Conservation (phyloP, 192 early-diverging fungal species). For the Mortierella antarctica region DNA sequence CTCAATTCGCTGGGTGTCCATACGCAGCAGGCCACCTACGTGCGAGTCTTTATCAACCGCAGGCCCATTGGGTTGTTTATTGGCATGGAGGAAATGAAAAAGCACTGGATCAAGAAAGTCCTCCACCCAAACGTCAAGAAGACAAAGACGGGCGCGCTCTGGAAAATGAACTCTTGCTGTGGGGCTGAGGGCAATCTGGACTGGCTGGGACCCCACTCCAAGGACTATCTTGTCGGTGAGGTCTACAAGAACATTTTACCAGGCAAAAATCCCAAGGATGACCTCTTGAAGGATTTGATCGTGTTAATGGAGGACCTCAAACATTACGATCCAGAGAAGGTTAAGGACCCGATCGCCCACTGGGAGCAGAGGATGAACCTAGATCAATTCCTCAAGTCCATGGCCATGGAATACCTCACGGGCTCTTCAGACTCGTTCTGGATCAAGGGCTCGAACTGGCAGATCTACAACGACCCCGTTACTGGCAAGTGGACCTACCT, state of each 20-base stretch:
- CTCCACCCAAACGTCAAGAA: slow-evolving; percentile 39
- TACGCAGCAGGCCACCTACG: slow-evolving; percentile 44
- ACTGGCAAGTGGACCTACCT: slow-evolving; percentile 55
- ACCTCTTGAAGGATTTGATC: slow-evolving; percentile 41
- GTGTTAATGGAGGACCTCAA: slow-evolving; percentile 47
- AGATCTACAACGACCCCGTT: slow-evolving; percentile 51
- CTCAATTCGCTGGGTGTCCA: slow-evolving; percentile 51
- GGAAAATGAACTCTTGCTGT: slow-evolving; percentile 43
- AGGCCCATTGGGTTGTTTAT: slow-evolving; percentile 52
- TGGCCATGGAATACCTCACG: slow-evolving; percentile 54
- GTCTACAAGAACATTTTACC: slow-evolving; percentile 47
- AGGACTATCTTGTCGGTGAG: slow-evolving; percentile 28
- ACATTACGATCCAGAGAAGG: slow-evolving; percentile 26
- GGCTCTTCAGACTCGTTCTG: slow-evolving; percentile 57
- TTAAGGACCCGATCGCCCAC: slow-evolving; percentile 14
- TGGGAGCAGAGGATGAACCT: slow-evolving; percentile 48
- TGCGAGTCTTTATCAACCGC: slow-evolving; percentile 50
- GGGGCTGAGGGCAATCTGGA: slow-evolving; percentile 40
- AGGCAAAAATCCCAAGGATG: slow-evolving; percentile 25
- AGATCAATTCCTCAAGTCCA: slow-evolving; percentile 30
- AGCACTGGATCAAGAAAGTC: slow-evolving; percentile 29
- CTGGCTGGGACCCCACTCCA: slow-evolving; percentile 38
- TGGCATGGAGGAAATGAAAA: slow-evolving; percentile 53
- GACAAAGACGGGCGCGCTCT: slow-evolving; percentile 39
- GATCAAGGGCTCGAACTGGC: slow-evolving; percentile 54